Evolutionary conservation across 2,329 filamentous ascomycete genomes (phyloP), one percentile per base, ranked within the genome.

Genomic region (Meredithiella fracta): DNA sequence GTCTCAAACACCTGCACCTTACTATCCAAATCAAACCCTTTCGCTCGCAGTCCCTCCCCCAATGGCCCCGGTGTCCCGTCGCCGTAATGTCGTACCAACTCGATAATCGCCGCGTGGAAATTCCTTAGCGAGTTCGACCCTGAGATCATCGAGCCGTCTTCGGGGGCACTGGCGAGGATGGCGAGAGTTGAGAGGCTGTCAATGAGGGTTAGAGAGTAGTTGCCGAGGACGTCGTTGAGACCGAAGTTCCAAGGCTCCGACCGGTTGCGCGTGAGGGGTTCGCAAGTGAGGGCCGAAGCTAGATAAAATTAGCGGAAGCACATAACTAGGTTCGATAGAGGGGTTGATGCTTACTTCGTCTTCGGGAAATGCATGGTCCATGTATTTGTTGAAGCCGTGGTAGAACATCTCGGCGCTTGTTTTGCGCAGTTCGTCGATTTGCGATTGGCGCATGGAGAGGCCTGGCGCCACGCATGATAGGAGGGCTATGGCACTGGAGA

Each of bases 1-100:
- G 91, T 97, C 72, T 98, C 92, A 65, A 98, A 98, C 40, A 98
- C 88, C 70, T 98, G 91, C 1, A 98, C 92, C 69, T 97, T 98
- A 71, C 90, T 95, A 68, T 98, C 91, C 42, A 95, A 73, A 67
- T 98, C 88, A 64, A 98, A 98, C 0, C 89, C 92, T 55, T 81
- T 78, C 2, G 82, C 82, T 60, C 88, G 76, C 57, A 77, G 73
- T 2, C 91, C 91, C 64, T 79, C 75, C 5, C 86, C 87, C 3
- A 75, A 74, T 14, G 78, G 73, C 2, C 85, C 83, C 7, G 73
- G 69, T 29, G 80, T 81, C 1, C 90, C 91, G 68, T 96, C 90
- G 3, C 91, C 91, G 67, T 96, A 97, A 62, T 92, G 74, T 61
- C 80, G 73, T 2, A 96, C 84, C 62, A 97, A 73, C 53, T 82